These are phyloP conservation scores for Aspergillus caelatus DNA, from an alignment of 2,329 filamentous ascomycete genomes.

Conservation along the genomic window DNA sequence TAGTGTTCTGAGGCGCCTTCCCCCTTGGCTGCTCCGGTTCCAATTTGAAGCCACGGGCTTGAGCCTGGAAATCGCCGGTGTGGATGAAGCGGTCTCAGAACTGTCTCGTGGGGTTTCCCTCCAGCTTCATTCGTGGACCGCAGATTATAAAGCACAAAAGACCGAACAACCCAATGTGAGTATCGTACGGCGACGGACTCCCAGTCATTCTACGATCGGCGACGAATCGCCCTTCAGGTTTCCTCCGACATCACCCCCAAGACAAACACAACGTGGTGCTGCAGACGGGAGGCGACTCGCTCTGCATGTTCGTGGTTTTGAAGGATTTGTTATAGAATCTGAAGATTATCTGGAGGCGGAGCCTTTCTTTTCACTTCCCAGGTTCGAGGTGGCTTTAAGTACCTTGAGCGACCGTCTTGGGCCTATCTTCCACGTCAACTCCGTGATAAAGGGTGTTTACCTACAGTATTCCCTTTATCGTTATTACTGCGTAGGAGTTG, in stretches of 20 bases:
- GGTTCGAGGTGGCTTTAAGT: conserved; percentile 82
- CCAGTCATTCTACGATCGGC: conserved; percentile 68
- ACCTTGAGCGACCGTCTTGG: conserved; percentile 86
- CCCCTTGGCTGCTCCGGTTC: conserved; percentile 81
- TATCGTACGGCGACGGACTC: conserved; percentile 68
- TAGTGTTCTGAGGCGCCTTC: conserved; percentile 77
- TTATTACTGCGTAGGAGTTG: conserved; percentile 86
- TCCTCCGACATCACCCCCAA: conserved; percentile 52
- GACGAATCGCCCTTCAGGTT: conserved; percentile 64
- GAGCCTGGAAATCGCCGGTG: conserved; percentile 84
- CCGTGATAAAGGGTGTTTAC: conserved; percentile 75
- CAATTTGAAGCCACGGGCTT: conserved; percentile 87
- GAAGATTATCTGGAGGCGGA: conserved; percentile 82
- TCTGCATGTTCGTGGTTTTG: conserved; percentile 78
- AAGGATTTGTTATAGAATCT: conserved; percentile 88
- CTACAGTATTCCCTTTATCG: conserved; percentile 91
- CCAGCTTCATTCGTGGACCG: conserved; percentile 83
- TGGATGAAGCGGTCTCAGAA: conserved; percentile 80
- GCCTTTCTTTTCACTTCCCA: conserved; percentile 81
- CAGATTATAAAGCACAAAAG: conserved; percentile 85
- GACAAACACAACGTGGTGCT: conserved; percentile 42
- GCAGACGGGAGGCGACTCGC: conserved; percentile 82
- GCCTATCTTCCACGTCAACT: conserved; percentile 83
- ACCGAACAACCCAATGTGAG: conserved; percentile 57
- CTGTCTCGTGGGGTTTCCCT: conserved; percentile 81